A percentile compares a stretch with the other conserved stretches of the same genome.
phyloP scores from a whole-genome alignment of 139 green algal genomes.

The Chlamydomonas asymmetrica region DNA sequence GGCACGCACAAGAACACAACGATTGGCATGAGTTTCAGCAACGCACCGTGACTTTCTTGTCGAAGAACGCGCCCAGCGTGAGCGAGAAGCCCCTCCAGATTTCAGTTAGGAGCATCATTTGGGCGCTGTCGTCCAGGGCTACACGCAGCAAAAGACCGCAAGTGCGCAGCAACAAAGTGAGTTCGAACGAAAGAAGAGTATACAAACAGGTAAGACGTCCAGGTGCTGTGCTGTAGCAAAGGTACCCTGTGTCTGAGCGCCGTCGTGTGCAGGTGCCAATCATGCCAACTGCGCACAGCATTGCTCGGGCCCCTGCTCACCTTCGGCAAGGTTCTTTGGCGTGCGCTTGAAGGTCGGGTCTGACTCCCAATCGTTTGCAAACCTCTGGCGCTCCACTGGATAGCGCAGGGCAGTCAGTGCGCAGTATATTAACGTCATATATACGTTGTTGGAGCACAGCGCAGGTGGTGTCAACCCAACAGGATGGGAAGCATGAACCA shows the following conservation, averaged over 20 bases:
- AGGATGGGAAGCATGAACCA: no score
- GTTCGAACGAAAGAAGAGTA: neutral
- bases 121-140: slow-evolving; percentile 91
- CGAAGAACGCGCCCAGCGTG: slow-evolving; percentile 96
- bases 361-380: slow-evolving; percentile 46
- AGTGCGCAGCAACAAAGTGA: neutral
- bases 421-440: no score
- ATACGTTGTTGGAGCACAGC: no score
- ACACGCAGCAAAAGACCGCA: neutral
- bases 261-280: no score
- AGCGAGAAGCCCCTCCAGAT: slow-evolving; percentile 87
- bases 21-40: no score
- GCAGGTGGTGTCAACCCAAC: no score
- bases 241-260: neutral
- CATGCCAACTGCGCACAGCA: neutral
- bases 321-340: slow-evolving; percentile 54
- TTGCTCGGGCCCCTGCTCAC: slow-evolving; percentile 15
- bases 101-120: slow-evolving; percentile 98
- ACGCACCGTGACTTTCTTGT: slow-evolving; percentile 92
- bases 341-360: slow-evolving; percentile 65
- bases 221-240: neutral
- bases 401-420: no score
- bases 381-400: slow-evolving; percentile 41
- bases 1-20: no score
- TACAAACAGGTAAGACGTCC: neutral